Base-by-base conservation (phyloP, 805 yeast species). In the Cyberlindnera euphorbiae region DNA sequence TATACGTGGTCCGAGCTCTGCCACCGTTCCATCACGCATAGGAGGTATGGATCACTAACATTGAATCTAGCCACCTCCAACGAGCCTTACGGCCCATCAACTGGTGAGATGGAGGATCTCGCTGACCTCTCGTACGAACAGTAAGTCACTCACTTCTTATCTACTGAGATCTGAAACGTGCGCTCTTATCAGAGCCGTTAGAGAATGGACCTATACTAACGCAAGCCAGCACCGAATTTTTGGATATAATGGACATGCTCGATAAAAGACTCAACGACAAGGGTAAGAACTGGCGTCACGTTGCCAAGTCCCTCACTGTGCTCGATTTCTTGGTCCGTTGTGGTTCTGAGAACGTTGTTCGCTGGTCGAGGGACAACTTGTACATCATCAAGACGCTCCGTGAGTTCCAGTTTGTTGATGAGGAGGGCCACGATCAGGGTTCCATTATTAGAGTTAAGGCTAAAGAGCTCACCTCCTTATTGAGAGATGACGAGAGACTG, bases 271-370 rank as follows among this genome's bases (percentile, higher is more conserved):
- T 90, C 46, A 90, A 90, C 55, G 97, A 90, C 57, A 89, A 89
- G 66, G 97, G 97, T 43, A 89, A 88, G 59, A 84, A 90, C 63
- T 90, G 97, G 97, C 75, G 96, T 47, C 98, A 90, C 58, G 89
- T 90, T 33, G 89, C 94, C 45, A 93, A 90, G 60, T 80, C 95
- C 1, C 69, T 90, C 44, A 82, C 95, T 2, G 79, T 90, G n/a
- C 69, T 90, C 49, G 96, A 89, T 53, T 90, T 80, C 61, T 67
- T 89, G 39, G 87, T 89, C 14, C 76, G 93, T 49, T 74, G 71
- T 42, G 98, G 97, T 26, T 74, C 88, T 15, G 95, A 88, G 48
- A 81, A 82, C 52, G 90, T 89, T 52, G 95, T 89, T 6, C 66
- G 79, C 26, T 90, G 98, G 98, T 78, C 89, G 42, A 82, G 79